phyloP scores from a whole-genome alignment of 805 yeast species.

The Debaryomyces prosopidis region DNA sequence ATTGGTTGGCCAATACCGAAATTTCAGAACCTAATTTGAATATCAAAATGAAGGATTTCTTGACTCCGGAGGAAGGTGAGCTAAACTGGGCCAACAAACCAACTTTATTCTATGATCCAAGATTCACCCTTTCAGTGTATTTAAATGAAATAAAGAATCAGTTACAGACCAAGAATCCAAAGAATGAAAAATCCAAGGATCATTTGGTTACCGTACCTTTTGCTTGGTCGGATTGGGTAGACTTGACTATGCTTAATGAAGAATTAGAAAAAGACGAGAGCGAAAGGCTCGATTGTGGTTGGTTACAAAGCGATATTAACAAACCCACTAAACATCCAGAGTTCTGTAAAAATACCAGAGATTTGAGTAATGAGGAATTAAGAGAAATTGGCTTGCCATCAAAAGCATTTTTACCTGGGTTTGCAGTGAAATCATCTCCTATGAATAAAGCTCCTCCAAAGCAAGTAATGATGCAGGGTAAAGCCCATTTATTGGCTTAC shows the following conservation, averaged over 20 bases:
- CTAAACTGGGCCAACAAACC: conserved; percentile 10
- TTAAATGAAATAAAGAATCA: conserved; percentile 38
- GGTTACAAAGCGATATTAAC: conserved; percentile 21
- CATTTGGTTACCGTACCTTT: conserved; percentile 24
- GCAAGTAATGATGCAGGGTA: conserved; percentile 41
- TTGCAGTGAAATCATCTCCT: conserved; percentile 30
- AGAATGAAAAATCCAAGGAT: conserved; percentile 13
- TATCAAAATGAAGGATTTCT: conserved; percentile 19
- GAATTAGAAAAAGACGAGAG: conserved; percentile 11
- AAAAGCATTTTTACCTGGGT: conserved; percentile 40
- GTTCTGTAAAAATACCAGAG: conserved; percentile 16
- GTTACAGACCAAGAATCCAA: conserved; percentile 11
- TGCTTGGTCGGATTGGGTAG: conserved; percentile 55
- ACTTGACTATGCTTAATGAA: conserved; percentile 36
- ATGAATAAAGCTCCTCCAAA: conserved; percentile 31
- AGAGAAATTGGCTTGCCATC: conserved; percentile 18
- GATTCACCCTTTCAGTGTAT: conserved; percentile 50
- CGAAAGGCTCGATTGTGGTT: conserved; percentile 16
- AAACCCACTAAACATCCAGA: conserved; percentile 18
- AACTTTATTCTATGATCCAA: conserved; percentile 45
- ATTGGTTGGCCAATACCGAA: conserved; percentile 30
- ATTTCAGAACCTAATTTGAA: conserved; percentile 20
- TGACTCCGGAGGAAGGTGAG: conserved; percentile 8
- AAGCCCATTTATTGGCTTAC: conserved; percentile 39
- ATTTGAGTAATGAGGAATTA: conserved; percentile 19